Conservation (phyloP, 495 filamentous ascomycete genomes). For the Halenospora varia region DNA sequence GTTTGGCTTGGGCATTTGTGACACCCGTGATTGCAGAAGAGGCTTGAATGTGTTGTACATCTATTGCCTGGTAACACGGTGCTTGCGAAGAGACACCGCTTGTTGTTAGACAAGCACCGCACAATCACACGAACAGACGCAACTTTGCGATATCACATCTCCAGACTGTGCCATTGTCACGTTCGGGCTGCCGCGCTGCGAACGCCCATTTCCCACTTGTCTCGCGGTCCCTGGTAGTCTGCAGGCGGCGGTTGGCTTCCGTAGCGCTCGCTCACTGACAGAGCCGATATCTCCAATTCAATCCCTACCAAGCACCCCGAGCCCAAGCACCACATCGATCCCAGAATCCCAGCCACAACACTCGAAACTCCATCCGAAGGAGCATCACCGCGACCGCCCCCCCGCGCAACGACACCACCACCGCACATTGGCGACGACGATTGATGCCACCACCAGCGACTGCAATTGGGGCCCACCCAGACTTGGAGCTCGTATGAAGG, state of each 20-base stretch:
- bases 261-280: background rate
- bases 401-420: background rate
- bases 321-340: background rate
- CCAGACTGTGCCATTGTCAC: too few species aligned
- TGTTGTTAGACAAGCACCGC: too few species aligned
- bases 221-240: background rate
- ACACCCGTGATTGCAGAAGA: too few species aligned
- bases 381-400: background rate
- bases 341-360: background rate
- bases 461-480: background rate
- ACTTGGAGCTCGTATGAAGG: conserved; percentile 12
- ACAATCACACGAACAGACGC: too few species aligned
- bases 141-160: too few species aligned
- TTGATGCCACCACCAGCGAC: background rate
- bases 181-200: too few species aligned
- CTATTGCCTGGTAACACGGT: too few species aligned
- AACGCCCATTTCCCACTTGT: background rate
- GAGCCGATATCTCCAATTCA: background rate
- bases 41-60: background rate
- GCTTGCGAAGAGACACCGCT: too few species aligned
- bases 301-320: background rate
- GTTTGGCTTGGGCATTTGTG: too few species aligned
- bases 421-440: background rate
- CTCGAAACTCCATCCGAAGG: background rate
- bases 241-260: background rate